Conservation (phyloP, 73 alveolate species). For the Tetrahymena malaccensis region DNA sequence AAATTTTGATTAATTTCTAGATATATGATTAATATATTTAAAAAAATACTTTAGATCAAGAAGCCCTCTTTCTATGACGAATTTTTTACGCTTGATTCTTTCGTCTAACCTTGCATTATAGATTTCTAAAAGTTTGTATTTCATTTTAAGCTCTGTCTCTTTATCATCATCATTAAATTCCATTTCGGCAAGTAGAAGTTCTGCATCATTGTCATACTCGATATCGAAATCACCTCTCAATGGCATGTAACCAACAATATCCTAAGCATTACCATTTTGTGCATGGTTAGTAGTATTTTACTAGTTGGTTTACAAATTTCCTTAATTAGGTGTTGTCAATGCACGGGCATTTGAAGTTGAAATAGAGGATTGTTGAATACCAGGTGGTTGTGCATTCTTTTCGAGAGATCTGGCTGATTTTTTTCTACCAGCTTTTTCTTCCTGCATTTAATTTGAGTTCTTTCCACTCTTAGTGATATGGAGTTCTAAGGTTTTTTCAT, state of each 20-base stretch:
- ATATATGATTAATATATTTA: not conserved
- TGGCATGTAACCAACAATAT: constrained; percentile 95
- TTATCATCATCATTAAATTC: constrained; percentile 93
- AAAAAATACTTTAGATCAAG: constrained; percentile 55
- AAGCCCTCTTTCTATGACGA: constrained; percentile 92
- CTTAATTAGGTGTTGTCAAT: not conserved
- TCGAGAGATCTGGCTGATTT: constrained; percentile 53
- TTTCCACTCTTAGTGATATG: constrained; percentile 17
- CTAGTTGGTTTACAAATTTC: not conserved
- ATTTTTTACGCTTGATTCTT: constrained; percentile 89
- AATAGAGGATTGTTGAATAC: not conserved
- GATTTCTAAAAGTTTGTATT: constrained; percentile 77
- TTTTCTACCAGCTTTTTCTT: constrained; percentile 37
- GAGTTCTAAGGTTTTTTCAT: constrained; percentile 21
- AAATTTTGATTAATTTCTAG: not conserved
- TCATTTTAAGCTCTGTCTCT: constrained; percentile 77
- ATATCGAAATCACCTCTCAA: constrained; percentile 94
- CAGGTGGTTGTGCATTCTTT: constrained; percentile 26
- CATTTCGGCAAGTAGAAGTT: constrained; percentile 83
- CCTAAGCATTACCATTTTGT: constrained; percentile 54
- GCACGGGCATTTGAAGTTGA: not conserved
- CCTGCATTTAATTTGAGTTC: constrained; percentile 35
- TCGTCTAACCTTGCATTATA: constrained; percentile 92
- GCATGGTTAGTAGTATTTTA: constrained; percentile 35
- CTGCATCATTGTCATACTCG: constrained; percentile 96